Base-by-base conservation (phyloP, 345 rosid species). In the Psidium guajava region DNA sequence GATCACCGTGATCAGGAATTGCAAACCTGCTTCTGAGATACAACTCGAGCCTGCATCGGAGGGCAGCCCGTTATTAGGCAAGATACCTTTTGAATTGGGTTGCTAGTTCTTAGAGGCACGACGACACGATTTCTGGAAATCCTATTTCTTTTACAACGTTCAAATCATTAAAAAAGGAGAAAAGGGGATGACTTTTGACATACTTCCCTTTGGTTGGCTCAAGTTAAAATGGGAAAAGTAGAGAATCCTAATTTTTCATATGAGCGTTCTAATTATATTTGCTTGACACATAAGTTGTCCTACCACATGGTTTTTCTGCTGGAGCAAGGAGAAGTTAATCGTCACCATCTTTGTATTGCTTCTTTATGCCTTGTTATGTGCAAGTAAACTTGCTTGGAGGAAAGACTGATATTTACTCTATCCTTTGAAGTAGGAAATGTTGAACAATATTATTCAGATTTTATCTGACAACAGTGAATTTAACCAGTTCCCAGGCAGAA, bases 51-150 rank as follows among this genome's bases (percentile, higher is more conserved):
- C 98, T 85, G 96, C 96, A 55, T 93, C 98, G 10, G 95, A 92
- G 56, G 98, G 98, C 81, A 96, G 96, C 88, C 98, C 98, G 82
- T 88, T 97, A 59, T 87, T 97, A 90, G 99, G 99, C 96, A 92
- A 82, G 40, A 11, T 77, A 27, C 25, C 54, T 11, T 25, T 59
- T 21, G 28, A 59, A 84, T 84, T 14, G 27, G 55, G 81, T 83
- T 54, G 52, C 49, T 54, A 32, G 54, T 82, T 84, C 18, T 82
- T 18, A 53, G 80, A 69, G 80, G 14, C 47, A 69, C 12, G 13
- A 69, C 9, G 25, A 69, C 80, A 69, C 24, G 5, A 69, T 32
- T 81, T 49, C 5, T 9, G 3, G 15, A 42, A 42, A 13, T 52
- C 21, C 53, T 47, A 82, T 20, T 22, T 84, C 36, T 44, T 53